Evolutionary conservation across 306 rosid genomes (phyloP), one percentile per base, ranked within the genome.

Genomic region (Acacia acuminata): DNA sequence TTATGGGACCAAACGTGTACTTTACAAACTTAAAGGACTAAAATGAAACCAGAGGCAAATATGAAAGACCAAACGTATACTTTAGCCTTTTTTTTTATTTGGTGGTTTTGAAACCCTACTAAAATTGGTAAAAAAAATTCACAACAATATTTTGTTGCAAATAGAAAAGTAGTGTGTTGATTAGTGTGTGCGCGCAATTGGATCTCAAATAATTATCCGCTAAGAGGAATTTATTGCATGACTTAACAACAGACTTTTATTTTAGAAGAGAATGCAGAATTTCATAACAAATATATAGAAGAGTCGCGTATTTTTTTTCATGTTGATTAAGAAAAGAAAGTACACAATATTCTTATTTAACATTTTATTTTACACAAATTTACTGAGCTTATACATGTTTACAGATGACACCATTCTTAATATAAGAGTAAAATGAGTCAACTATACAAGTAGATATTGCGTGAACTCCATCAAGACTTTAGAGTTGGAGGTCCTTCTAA

Each of bases 401-500:
- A 55, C 63, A 56, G 25, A 20, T 56, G 63, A 56, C n/a, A 53
- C 24, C 7, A 53, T 53, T 53, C 24, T 19, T 53, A 19, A 51
- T 20, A 56, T n/a, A 56, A 20, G 27, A 19, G 13, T n/a, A 56
- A 7, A 53, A 53, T 53, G 20, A 53, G n/a, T 2, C 20, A 50
- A 19, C 20, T 51, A 50, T 16, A 50, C 20, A 53, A 5, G 60
- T 7, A 53, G 19, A 34, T 47, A 47, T 15, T 47, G 51, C 15
- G 3, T 9, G 16, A 48, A 25, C 34, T 10, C 66, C 65, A 71
- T 84, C 84, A 80, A 43, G 19, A 51, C 1, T 5, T 48, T 44
- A 50, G 48, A 20, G 3, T 58, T 60, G 92, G 82, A 34, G 98
- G 97, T 42, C 87, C 81, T 90, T 95, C 98, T 4, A 95, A 84